Evolutionary conservation across 1,284 basidiomycete genomes (phyloP).

Genomic region (Pyrrhoderma noxium): DNA sequence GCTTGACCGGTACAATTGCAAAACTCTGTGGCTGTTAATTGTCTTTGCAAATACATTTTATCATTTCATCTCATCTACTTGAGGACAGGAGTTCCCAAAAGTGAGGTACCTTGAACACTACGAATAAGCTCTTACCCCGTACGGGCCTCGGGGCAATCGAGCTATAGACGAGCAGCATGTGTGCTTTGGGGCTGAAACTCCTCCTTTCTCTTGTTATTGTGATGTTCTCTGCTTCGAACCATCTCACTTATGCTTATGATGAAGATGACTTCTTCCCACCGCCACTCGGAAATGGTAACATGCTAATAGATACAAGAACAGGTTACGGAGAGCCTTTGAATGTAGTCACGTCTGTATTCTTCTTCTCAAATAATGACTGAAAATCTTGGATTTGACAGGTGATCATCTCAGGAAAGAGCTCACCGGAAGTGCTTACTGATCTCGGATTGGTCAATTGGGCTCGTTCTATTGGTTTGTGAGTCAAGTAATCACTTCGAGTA

Average conservation of each 20-base stretch:
- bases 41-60: too few species aligned
- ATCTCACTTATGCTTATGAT: background rate
- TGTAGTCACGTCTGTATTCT: slow-evolving; percentile 26
- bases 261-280: slow-evolving; percentile 37
- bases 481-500: slow-evolving; percentile 4
- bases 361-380: background rate
- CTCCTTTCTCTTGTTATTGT: too few species aligned
- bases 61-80: too few species aligned
- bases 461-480: slow-evolving; percentile 57
- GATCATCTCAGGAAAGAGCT: slow-evolving; percentile 43
- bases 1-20: too few species aligned
- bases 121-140: too few species aligned
- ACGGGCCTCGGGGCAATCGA: too few species aligned
- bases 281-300: slow-evolving; percentile 39
- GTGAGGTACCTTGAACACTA: too few species aligned
- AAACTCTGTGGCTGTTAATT: too few species aligned
- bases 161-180: too few species aligned
- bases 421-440: slow-evolving; percentile 60
- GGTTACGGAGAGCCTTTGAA: slow-evolving; percentile 66
- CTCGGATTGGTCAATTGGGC: slow-evolving; percentile 52
- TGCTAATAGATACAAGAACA: slow-evolving; percentile 39
- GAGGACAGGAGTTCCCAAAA: too few species aligned
- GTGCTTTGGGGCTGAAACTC: too few species aligned
- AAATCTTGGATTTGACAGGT: slow-evolving; percentile 20
- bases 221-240: too few species aligned